phyloP scores from a whole-genome alignment of 2,329 filamentous ascomycete species.

The Tolypocladium album region DNA sequence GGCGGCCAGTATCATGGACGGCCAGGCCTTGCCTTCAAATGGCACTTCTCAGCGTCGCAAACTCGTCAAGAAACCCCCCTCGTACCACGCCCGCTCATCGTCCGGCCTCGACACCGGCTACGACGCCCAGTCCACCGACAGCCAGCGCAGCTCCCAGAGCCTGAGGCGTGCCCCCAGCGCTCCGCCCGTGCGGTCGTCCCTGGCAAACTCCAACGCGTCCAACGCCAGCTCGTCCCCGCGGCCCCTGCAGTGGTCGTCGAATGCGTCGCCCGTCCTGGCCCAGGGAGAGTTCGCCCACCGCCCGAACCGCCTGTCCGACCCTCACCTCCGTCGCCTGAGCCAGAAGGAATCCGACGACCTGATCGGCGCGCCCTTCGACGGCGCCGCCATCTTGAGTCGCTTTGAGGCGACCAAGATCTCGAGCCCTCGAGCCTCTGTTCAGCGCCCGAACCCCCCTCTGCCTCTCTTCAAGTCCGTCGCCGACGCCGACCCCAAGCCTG shows the following conservation, averaged over 20 bases:
- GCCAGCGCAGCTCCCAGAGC: constrained; percentile 54
- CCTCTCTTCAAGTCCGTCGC: constrained; percentile 38
- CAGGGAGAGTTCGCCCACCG: constrained; percentile 28
- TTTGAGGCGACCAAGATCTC: constrained; percentile 40
- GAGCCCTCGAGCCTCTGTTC: constrained; percentile 19
- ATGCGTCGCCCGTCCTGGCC: constrained; percentile 35
- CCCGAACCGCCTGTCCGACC: constrained; percentile 10
- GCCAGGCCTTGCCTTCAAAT: constrained; percentile 30
- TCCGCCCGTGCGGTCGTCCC: constrained; percentile 37
- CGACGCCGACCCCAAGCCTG: constrained; percentile 41
- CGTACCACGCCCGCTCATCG: constrained; percentile 26
- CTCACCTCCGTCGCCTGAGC: constrained; percentile 7
- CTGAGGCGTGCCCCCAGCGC: constrained; percentile 51
- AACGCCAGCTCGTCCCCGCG: constrained; percentile 37
- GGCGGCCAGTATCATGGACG: constrained; percentile 33
- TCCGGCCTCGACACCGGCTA: constrained; percentile 41
- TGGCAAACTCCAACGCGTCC: constrained; percentile 40
- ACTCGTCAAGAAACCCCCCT: constrained; percentile 50
- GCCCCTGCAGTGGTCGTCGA: constrained; percentile 30
- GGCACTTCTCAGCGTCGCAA: constrained; percentile 44
- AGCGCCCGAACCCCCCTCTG: constrained; percentile 17
- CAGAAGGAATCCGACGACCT: constrained; percentile 42
- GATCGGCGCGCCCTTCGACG: constrained; percentile 56
- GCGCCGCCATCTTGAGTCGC: constrained; percentile 48
- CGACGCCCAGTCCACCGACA: constrained; percentile 47